Evolutionary conservation across 2,329 filamentous ascomycete species (phyloP).

Genomic region (Trichoderma hamatum): DNA sequence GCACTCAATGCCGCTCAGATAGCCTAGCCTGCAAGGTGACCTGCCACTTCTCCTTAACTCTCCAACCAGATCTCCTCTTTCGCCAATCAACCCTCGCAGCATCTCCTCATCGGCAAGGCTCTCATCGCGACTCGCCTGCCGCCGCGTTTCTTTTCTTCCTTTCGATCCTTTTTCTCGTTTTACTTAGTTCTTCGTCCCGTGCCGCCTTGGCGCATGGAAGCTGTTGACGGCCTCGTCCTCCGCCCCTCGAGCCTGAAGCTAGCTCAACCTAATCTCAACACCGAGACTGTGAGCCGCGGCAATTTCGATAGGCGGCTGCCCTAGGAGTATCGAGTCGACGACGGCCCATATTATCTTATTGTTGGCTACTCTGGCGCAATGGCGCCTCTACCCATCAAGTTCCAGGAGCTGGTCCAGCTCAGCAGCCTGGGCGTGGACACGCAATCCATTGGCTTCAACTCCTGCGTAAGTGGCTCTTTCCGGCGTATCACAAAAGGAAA

Average conservation of each 20-base stretch:
- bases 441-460: constrained; percentile 72
- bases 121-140: constrained; percentile 31
- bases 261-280: constrained; percentile 24
- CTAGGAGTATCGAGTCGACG: constrained; percentile 28
- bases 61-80: constrained; percentile 28
- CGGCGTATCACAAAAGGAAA: neutral
- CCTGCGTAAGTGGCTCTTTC: constrained; percentile 62
- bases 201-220: constrained; percentile 45
- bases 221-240: constrained; percentile 37
- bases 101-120: constrained; percentile 36
- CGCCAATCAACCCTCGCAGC: constrained; percentile 28
- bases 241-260: constrained; percentile 32
- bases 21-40: constrained; percentile 40
- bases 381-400: constrained; percentile 85
- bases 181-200: constrained; percentile 31
- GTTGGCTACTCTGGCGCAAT: constrained; percentile 45
- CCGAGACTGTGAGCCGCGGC: constrained; percentile 32
- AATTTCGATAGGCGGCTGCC: constrained; percentile 32
- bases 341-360: constrained; percentile 29
- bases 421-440: constrained; percentile 52
- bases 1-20: constrained; percentile 31
- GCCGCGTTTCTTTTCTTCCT: constrained; percentile 21
- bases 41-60: constrained; percentile 31
- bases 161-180: constrained; percentile 28
- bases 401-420: constrained; percentile 83